These are phyloP conservation scores for Monilinia fructicola DNA, from an alignment of 2,329 filamentous ascomycete species.

Conservation along the genomic window DNA sequence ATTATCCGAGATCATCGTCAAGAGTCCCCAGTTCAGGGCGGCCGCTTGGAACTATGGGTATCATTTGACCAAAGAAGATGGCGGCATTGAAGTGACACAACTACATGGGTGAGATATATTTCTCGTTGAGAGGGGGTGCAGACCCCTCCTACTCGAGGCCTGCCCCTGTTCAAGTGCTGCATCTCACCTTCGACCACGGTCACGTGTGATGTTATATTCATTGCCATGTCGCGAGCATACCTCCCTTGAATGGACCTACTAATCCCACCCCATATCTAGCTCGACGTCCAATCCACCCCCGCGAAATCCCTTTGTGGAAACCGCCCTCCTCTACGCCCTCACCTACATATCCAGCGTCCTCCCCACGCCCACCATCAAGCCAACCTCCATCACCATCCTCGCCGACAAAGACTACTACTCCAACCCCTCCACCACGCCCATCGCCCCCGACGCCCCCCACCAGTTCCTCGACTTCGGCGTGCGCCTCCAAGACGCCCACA, in stretches of 20 bases:
- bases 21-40: constrained; percentile 85
- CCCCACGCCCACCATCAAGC: constrained; percentile 53
- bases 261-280: constrained; percentile 18
- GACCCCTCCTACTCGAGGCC: constrained; percentile 5
- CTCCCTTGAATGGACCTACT: background rate
- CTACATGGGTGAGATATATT: constrained; percentile 64
- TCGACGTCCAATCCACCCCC: constrained; percentile 38
- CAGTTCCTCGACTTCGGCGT: constrained; percentile 75
- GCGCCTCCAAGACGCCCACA: constrained; percentile 76
- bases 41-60: constrained; percentile 89
- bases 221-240: background rate
- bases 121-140: constrained; percentile 18
- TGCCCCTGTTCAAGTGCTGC: background rate
- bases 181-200: constrained; percentile 18
- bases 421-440: constrained; percentile 49
- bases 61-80: constrained; percentile 64
- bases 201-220: constrained; percentile 16
- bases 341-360: constrained; percentile 65
- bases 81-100: constrained; percentile 80
- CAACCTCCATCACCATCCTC: constrained; percentile 78
- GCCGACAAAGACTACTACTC: constrained; percentile 98
- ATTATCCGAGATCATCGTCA: constrained; percentile 74
- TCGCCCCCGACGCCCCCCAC: constrained; percentile 45
- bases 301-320: constrained; percentile 87
- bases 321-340: constrained; percentile 80